phyloP scores from a whole-genome alignment of 495 filamentous ascomycete species.

The Talaromyces proteolyticus region DNA sequence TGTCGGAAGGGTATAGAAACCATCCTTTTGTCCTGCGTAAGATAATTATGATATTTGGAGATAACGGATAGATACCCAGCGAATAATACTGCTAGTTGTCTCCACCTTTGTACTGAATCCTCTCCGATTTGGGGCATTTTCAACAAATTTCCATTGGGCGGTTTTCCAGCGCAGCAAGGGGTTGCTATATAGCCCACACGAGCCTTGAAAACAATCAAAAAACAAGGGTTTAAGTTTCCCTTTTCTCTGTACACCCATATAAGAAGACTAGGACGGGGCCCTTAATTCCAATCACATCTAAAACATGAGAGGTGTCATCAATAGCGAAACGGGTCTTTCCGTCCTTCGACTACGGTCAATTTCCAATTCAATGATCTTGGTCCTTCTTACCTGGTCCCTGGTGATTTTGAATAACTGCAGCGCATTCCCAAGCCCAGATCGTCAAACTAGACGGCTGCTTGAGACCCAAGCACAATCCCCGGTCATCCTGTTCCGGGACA shows the following conservation, averaged over 20 bases:
- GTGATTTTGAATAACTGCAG: background rate
- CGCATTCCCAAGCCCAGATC: background rate
- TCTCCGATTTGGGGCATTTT: too few species aligned
- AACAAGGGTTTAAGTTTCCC: background rate
- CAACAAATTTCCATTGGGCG: too few species aligned
- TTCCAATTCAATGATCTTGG: background rate
- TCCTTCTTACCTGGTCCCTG: background rate
- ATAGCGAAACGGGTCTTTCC: background rate
- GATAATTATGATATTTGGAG: too few species aligned
- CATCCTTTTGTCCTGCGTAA: too few species aligned
- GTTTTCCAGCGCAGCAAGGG: too few species aligned
- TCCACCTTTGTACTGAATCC: too few species aligned
- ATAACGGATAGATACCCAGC: too few species aligned
- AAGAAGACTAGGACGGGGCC: background rate
- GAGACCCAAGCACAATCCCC: conserved; percentile 8
- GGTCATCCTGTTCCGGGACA: conserved; percentile 5
- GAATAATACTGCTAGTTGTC: too few species aligned
- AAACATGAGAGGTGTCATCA: background rate
- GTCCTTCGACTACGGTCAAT: background rate
- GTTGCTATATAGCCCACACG: too few species aligned
- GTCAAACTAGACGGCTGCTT: background rate
- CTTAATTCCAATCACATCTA: background rate
- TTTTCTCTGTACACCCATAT: background rate
- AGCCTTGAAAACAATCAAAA: too few species aligned
- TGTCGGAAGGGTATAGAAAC: background rate